A percentile compares a stretch with the other conserved stretches of the same genome.
Conservation (phyloP, 2,329 filamentous ascomycete species). For the Clarireedia monteithiana region DNA sequence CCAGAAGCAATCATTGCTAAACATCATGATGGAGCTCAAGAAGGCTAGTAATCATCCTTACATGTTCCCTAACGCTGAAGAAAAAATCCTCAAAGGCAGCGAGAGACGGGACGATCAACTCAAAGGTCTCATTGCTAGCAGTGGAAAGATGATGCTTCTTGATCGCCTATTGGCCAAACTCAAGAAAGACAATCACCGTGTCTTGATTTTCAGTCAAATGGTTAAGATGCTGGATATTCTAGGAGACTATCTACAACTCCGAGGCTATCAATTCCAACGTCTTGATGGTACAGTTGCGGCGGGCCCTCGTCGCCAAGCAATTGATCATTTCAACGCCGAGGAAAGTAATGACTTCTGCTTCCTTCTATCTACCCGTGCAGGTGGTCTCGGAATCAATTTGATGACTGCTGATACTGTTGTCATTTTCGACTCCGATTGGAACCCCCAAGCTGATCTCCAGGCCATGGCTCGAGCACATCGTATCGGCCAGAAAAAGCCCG, state of each 20-base stretch:
- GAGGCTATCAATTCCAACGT: conserved; percentile 92
- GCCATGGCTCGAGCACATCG: conserved; percentile 98
- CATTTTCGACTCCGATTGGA: conserved; percentile 98
- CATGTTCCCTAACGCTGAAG: conserved; percentile 92
- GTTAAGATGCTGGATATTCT: conserved; percentile 97
- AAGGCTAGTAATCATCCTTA: conserved; percentile 98
- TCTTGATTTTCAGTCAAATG: conserved; percentile 99
- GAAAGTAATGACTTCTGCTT: conserved; percentile 96
- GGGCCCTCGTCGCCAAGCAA: conserved; percentile 80
- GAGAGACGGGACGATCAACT: conserved; percentile 81
- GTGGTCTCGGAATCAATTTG: conserved; percentile 95
- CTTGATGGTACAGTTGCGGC: conserved; percentile 93
- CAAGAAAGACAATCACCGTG: conserved; percentile 87
- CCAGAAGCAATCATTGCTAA: conserved; percentile 89
- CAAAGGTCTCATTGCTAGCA: conserved; percentile 89
- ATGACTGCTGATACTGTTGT: conserved; percentile 99
- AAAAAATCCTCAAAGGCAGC: conserved; percentile 75
- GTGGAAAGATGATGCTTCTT: conserved; percentile 98
- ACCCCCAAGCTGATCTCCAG: conserved; percentile 94
- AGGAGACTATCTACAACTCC: conserved; percentile 84
- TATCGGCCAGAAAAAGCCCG: conserved; percentile 92
- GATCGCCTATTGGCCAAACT: conserved; percentile 92
- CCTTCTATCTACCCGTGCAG: conserved; percentile 86
- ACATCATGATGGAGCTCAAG: conserved; percentile 99
- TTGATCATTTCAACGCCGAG: conserved; percentile 97